These are phyloP conservation scores for Hordeum pubiflorum DNA, from an alignment of 202 grass and related monocot genomes.

Conservation along the genomic window DNA sequence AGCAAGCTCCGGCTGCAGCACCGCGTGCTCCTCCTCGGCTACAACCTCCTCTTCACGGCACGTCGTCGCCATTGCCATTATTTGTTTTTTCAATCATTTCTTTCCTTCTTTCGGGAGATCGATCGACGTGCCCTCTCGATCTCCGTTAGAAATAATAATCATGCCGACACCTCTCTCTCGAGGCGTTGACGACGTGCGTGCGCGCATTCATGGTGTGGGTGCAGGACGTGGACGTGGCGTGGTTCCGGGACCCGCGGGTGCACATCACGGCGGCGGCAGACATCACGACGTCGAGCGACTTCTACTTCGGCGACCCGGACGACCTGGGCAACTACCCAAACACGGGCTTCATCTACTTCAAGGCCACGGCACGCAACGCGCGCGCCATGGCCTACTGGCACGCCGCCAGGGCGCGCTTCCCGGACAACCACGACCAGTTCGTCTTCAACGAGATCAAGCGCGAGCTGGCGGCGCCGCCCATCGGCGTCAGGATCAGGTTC, in stretches of 20 bases:
- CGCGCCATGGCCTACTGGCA: slow-evolving; percentile 86
- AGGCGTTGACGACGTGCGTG: background rate
- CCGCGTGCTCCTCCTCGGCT: slow-evolving; percentile 61
- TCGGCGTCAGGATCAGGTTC: slow-evolving; percentile 70
- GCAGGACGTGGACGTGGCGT: slow-evolving; percentile 86
- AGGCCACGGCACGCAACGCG: slow-evolving; percentile 43
- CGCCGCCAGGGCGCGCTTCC: slow-evolving; percentile 46
- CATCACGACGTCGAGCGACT: slow-evolving; percentile 79
- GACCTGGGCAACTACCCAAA: slow-evolving; percentile 78
- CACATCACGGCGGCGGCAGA: slow-evolving; percentile 62
- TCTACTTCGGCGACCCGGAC: slow-evolving; percentile 74
- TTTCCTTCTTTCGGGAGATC: background rate
- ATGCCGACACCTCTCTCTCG: background rate
- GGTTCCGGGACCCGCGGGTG: slow-evolving; percentile 76
- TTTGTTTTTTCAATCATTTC: background rate
- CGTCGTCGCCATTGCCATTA: background rate
- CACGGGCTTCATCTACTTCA: slow-evolving; percentile 89
- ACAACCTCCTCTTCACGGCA: slow-evolving; percentile 89
- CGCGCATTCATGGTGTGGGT: background rate
- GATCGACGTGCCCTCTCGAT: background rate
- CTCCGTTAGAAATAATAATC: background rate
- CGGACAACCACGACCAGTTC: slow-evolving; percentile 71
- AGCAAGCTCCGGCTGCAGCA: slow-evolving; percentile 65
- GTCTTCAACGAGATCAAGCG: slow-evolving; percentile 91
- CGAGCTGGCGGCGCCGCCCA: slow-evolving; percentile 25